Base-by-base conservation (phyloP, 1,284 basidiomycete genomes). In the Cutaneotrichosporon arboriforme region DNA sequence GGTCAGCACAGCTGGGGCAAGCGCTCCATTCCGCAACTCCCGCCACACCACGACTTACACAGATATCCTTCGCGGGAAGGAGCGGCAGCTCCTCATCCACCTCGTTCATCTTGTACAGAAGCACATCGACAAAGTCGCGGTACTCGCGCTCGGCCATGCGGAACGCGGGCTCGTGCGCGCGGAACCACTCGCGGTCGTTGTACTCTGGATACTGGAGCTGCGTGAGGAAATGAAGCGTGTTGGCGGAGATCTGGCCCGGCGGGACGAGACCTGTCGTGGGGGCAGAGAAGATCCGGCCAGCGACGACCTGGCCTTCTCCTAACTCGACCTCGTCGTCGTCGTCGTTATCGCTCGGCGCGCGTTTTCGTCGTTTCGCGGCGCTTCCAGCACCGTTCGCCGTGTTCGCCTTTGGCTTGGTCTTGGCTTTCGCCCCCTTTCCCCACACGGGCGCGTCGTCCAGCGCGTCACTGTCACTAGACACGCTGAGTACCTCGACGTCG, bases 151-250 rank as follows among this genome's bases (percentile, higher is more conserved):
- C 90, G 0, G 87, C 87, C 36, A 81, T 79, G 12, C 90, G 81
- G 66, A 85, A 92, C 1, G 90, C 82, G 1, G 87, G 86, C 62
- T 93, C 90, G 50, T 77, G 72, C 9, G 63, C 62, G 46, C 67
- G 65, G 60, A 75, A 75, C 90, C 91, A 96, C 68, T 89, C 83
- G 14, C 91, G 81, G 65, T 94, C 88, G 58, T 96, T 96, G 62
- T 82, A 84, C 46, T 81, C 79, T 1, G 88, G 87, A 59, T 88
- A 82, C 64, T 80, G 79, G 42, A 96, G 76, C 43, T 85, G 78
- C 7, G 66, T 72, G 55, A 94, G 73, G 68, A 94, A 94, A 64
- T 87, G 76, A 31, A 96, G 70, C 1, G 87, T 88, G 64, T 93
- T 91, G 60, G 83, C 78, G 2, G 90, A 93, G 66, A 96, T 84